Conservation (phyloP, 169 alveolate genomes). For the Plasmodium inui region DNA sequence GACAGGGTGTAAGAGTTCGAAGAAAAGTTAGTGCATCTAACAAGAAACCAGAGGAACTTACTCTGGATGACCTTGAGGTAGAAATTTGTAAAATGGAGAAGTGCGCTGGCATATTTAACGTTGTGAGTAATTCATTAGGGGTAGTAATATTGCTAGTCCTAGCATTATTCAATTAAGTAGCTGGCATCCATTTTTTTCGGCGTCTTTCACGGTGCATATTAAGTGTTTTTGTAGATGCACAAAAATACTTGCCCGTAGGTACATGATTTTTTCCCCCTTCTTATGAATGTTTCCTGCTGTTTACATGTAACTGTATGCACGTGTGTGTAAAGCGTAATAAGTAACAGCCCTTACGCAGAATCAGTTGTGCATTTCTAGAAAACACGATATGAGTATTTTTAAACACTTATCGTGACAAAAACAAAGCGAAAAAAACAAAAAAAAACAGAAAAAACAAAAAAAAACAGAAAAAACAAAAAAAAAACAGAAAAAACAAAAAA, state of each 20-base stretch:
- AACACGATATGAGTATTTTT: not conserved
- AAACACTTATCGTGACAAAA: not conserved
- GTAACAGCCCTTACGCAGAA: not conserved
- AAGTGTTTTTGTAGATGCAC: slow-evolving; percentile 7
- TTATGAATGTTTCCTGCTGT: slow-evolving; percentile 18
- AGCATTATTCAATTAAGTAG: slow-evolving; percentile 40
- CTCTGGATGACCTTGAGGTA: slow-evolving; percentile 9
- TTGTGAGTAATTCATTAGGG: slow-evolving; percentile 57
- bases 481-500: not conserved
- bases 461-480: not conserved
- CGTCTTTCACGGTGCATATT: slow-evolving; percentile 11
- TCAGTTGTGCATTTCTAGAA: not conserved
- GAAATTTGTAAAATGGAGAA: slow-evolving; percentile 43
- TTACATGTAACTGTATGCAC: slow-evolving; percentile 27
- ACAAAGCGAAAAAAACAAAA: not conserved
- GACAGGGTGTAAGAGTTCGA: slow-evolving; percentile 37
- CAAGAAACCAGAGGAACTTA: not conserved
- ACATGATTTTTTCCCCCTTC: not conserved
- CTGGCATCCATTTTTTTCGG: not conserved
- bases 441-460: not conserved
- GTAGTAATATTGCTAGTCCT: slow-evolving; percentile 32
- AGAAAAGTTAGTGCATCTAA: not conserved
- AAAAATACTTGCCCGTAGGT: not conserved
- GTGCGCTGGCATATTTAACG: slow-evolving; percentile 64
- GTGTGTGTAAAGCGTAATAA: slow-evolving; percentile 8